A percentile compares a stretch with the other conserved stretches of the same genome.
Evolutionary conservation across 2,329 filamentous ascomycete genomes (phyloP).

Genomic region (Trichophaea hybrida): DNA sequence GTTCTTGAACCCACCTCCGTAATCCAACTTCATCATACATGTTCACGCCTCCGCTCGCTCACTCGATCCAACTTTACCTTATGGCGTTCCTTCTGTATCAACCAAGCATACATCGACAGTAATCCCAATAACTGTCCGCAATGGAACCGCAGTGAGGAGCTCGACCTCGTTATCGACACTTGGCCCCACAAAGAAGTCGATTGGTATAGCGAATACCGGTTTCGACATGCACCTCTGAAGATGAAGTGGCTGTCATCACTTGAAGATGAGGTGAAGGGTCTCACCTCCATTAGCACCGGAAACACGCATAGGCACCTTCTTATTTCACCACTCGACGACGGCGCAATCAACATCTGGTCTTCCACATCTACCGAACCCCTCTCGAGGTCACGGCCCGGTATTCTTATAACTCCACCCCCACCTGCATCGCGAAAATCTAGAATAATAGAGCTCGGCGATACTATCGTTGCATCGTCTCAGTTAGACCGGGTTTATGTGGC

Average conservation of each 20-base stretch:
- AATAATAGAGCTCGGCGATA: not conserved
- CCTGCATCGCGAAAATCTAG: constrained; percentile 1
- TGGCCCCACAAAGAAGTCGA: constrained; percentile 23
- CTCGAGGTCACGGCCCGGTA: not conserved
- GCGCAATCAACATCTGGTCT: constrained; percentile 7
- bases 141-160: not conserved
- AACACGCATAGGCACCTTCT: constrained; percentile 1
- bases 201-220: constrained; percentile 27
- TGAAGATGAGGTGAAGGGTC: constrained; percentile 21
- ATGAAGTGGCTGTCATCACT: constrained; percentile 19
- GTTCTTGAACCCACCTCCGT: constrained; percentile 16
- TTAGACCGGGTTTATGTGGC: not conserved
- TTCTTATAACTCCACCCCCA: constrained; percentile 4
- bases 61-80: constrained; percentile 18
- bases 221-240: constrained; percentile 21
- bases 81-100: constrained; percentile 17
- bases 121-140: constrained; percentile 1
- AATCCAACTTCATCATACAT: constrained; percentile 18
- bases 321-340: constrained; percentile 8
- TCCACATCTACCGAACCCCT: not conserved
- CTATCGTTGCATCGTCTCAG: not conserved
- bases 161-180: not conserved
- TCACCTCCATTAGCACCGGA: not conserved
- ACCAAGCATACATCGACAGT: constrained; percentile 10
- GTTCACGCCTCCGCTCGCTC: constrained; percentile 14